A percentile compares a stretch with the other conserved stretches of the same genome.
Conservation (phyloP, 306 rosid species). For the Trifolium subterraneum region DNA sequence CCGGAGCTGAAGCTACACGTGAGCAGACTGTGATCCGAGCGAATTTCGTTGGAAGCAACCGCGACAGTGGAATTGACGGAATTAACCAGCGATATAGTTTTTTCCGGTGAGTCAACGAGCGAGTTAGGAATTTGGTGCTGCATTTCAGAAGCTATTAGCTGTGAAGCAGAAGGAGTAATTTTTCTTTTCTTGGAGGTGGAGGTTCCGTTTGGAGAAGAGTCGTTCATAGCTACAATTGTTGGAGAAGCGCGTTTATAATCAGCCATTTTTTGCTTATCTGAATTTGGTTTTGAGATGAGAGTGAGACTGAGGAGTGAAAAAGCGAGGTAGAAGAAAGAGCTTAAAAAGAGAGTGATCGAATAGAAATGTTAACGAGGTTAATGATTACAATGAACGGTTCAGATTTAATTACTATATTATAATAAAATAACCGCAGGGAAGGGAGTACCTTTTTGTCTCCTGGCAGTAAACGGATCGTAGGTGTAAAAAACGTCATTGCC, state of each 20-base stretch:
- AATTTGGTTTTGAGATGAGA: conserved; percentile 32
- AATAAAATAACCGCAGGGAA: background rate
- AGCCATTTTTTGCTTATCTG: conserved; percentile 37
- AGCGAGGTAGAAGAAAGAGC: conserved; percentile 20
- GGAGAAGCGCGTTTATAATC: conserved; percentile 59
- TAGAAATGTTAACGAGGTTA: conserved; percentile 46
- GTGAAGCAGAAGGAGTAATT: conserved; percentile 9
- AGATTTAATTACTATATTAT: conserved; percentile 39
- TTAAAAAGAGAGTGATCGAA: conserved; percentile 46
- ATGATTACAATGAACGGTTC: conserved; percentile 51
- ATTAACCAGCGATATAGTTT: conserved; percentile 34
- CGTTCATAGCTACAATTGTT: conserved; percentile 44
- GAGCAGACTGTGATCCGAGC: conserved; percentile 43
- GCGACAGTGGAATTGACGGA: conserved; percentile 38
- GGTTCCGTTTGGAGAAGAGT: conserved; percentile 44
- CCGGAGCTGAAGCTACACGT: conserved; percentile 57
- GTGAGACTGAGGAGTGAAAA: background rate
- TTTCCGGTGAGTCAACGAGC: conserved; percentile 2
- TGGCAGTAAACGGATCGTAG: background rate
- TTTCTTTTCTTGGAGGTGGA: conserved; percentile 62
- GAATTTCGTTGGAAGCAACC: conserved; percentile 30
- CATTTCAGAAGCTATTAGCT: conserved; percentile 23
- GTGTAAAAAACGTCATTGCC: conserved; percentile 43
- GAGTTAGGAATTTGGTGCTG: conserved; percentile 10
- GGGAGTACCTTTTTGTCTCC: conserved; percentile 36